Evolutionary conservation across 2,329 filamentous ascomycete species (phyloP).

Genomic region (Epichloe aotearoae): DNA sequence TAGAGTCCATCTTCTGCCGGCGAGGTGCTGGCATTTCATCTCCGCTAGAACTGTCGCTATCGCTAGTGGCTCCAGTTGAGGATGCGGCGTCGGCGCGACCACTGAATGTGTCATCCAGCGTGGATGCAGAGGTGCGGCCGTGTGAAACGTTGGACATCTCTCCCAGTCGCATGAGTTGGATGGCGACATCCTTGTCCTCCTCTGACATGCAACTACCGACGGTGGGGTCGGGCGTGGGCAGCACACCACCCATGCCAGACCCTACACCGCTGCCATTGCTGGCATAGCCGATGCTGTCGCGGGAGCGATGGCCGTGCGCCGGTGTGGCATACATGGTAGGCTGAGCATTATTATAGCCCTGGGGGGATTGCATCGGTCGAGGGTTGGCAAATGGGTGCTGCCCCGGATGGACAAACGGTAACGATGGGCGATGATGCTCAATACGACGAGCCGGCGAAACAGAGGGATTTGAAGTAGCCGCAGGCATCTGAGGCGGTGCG

Average conservation of each 20-base stretch:
- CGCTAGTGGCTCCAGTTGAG: conserved; percentile 73
- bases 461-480: conserved; percentile 92
- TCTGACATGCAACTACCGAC: conserved; percentile 95
- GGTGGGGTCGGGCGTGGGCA: conserved; percentile 94
- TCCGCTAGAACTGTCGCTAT: conserved; percentile 56
- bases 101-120: conserved; percentile 85
- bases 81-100: conserved; percentile 75
- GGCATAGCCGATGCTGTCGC: conserved; percentile 47
- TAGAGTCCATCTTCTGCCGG: conserved; percentile 40
- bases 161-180: conserved; percentile 91
- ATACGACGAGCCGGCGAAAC: conserved; percentile 80
- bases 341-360: conserved; percentile 49
- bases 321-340: conserved; percentile 50
- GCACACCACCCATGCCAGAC: conserved; percentile 35
- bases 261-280: conserved; percentile 24
- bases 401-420: conserved; percentile 63
- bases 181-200: conserved; percentile 82
- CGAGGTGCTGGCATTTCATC: conserved; percentile 46
- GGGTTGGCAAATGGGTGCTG: conserved; percentile 72
- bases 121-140: conserved; percentile 84
- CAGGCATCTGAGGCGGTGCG: conserved; percentile 84
- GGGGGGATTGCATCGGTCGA: conserved; percentile 65
- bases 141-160: conserved; percentile 90
- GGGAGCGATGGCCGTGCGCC: conserved; percentile 46
- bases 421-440: conserved; percentile 53